A percentile compares a stretch with the other conserved stretches of the same genome.
phyloP scores from a whole-genome alignment of 2,329 filamentous ascomycete species.

The Colletotrichum caudatum region DNA sequence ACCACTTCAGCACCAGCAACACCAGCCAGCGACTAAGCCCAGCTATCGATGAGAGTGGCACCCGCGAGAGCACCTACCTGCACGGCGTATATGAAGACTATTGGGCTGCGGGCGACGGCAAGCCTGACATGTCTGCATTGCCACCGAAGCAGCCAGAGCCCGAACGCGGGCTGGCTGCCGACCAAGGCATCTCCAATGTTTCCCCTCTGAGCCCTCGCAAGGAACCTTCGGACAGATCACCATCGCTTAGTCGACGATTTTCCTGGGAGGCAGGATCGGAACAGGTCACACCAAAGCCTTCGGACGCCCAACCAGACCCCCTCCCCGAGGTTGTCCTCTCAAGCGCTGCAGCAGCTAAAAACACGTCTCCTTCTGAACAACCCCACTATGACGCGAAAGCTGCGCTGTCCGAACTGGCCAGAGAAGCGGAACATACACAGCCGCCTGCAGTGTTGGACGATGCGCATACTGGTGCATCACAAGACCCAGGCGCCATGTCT shows the following conservation, averaged over 20 bases:
- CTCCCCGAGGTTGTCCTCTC: conserved; percentile 1
- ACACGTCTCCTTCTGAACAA: neutral
- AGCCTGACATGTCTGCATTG: conserved; percentile 40
- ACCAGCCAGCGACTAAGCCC: conserved; percentile 8
- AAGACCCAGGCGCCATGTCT: conserved; percentile 43
- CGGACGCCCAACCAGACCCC: conserved; percentile 16
- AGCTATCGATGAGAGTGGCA: conserved; percentile 24
- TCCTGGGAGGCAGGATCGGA: conserved; percentile 57
- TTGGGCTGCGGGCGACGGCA: conserved; percentile 66
- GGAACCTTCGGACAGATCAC: conserved; percentile 17
- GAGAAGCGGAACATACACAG: conserved; percentile 10
- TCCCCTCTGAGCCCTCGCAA: conserved; percentile 42
- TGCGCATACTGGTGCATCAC: conserved; percentile 16
- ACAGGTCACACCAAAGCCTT: conserved; percentile 23
- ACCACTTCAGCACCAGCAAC: conserved; percentile 20
- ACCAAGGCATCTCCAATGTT: conserved; percentile 21
- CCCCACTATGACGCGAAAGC: neutral
- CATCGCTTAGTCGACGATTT: conserved; percentile 49
- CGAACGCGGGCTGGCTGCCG: neutral
- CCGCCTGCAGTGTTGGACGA: conserved; percentile 12
- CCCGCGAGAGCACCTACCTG: conserved; percentile 71
- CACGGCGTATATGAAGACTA: conserved; percentile 77
- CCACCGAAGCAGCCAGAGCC: conserved; percentile 14
- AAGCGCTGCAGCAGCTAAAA: neutral
- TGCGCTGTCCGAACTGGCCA: conserved; percentile 3